Conservation (phyloP, 1,284 basidiomycete genomes). For the Ustilago hordei region DNA sequence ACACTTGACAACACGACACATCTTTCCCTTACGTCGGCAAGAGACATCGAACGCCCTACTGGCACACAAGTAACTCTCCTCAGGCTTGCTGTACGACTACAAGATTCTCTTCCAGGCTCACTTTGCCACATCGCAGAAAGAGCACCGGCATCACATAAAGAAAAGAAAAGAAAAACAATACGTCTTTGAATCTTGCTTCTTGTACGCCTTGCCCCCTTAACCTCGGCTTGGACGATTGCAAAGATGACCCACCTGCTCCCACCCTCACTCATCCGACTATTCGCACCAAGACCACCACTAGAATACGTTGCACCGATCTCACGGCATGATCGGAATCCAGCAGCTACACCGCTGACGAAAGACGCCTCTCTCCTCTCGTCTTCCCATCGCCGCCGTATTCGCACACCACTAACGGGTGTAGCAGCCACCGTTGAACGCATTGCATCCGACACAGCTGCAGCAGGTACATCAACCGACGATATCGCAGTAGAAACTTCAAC, state of each 20-base stretch:
- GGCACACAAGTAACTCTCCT: no score
- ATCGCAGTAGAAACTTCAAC: slow-evolving; percentile 22
- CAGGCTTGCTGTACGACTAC: no score
- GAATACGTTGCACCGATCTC: slow-evolving; percentile 49
- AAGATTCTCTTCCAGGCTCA: no score
- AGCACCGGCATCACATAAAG: no score
- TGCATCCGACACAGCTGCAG: slow-evolving; percentile 60
- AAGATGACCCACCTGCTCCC: slow-evolving; percentile 68
- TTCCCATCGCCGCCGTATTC: slow-evolving; percentile 27
- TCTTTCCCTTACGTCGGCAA: not conserved
- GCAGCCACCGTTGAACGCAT: slow-evolving; percentile 59
- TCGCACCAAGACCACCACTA: slow-evolving; percentile 62
- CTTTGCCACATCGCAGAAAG: no score
- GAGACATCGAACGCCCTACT: no score
- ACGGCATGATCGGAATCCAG: slow-evolving; percentile 51
- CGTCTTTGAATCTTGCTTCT: no score
- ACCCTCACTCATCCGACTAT: slow-evolving; percentile 65
- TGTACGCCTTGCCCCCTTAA: no score
- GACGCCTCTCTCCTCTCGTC: slow-evolving; percentile 15
- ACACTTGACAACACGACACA: not conserved
- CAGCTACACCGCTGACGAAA: slow-evolving; percentile 35
- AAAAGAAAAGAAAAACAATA: no score
- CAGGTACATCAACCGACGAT: slow-evolving; percentile 60
- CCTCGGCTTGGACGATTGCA: not conserved
- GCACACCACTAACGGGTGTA: slow-evolving; percentile 58